Conservation (phyloP, 2,329 filamentous ascomycete species). For the Botrytis deweyae region DNA sequence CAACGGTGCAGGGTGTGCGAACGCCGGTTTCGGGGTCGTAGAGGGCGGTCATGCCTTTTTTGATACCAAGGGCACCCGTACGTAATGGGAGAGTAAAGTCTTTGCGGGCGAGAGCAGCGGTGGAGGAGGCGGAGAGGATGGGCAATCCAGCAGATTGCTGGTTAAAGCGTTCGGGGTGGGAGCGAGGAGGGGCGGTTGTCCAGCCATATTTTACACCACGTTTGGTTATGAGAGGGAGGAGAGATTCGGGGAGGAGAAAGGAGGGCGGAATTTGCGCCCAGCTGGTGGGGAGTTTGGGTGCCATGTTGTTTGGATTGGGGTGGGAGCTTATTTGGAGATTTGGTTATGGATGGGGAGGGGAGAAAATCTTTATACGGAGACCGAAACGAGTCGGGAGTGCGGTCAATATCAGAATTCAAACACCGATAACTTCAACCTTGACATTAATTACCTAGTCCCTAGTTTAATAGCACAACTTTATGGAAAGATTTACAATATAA, state of each 20-base stretch:
- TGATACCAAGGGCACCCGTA: slow-evolving; percentile 79
- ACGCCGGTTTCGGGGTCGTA: slow-evolving; percentile 74
- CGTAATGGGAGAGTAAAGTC: slow-evolving; percentile 63
- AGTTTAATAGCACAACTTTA: slow-evolving; percentile 24
- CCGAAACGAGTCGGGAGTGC: slow-evolving; percentile 26
- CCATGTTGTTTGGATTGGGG: slow-evolving; percentile 32
- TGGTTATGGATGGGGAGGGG: slow-evolving; percentile 13
- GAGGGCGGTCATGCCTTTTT: slow-evolving; percentile 94
- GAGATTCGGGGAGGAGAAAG: slow-evolving; percentile 38
- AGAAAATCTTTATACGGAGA: slow-evolving; percentile 32
- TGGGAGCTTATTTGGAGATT: slow-evolving; percentile 23
- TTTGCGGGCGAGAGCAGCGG: slow-evolving; percentile 59
- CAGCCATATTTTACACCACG: slow-evolving; percentile 50
- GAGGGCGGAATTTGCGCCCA: slow-evolving; percentile 37
- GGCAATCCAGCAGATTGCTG: slow-evolving; percentile 57
- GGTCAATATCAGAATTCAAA: slow-evolving; percentile 38
- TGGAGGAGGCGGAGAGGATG: slow-evolving; percentile 55
- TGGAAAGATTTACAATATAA: slow-evolving; percentile 26
- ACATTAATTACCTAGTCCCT: background rate
- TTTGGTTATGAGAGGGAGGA: slow-evolving; percentile 39
- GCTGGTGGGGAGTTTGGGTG: slow-evolving; percentile 40
- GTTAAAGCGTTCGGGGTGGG: slow-evolving; percentile 57
- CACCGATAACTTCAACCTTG: background rate
- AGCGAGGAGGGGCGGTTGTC: slow-evolving; percentile 54
- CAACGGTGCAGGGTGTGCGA: slow-evolving; percentile 82